A percentile compares a stretch with the other conserved stretches of the same genome.
Evolutionary conservation across 306 rosid species (phyloP).

Genomic region (Neltuma alba): DNA sequence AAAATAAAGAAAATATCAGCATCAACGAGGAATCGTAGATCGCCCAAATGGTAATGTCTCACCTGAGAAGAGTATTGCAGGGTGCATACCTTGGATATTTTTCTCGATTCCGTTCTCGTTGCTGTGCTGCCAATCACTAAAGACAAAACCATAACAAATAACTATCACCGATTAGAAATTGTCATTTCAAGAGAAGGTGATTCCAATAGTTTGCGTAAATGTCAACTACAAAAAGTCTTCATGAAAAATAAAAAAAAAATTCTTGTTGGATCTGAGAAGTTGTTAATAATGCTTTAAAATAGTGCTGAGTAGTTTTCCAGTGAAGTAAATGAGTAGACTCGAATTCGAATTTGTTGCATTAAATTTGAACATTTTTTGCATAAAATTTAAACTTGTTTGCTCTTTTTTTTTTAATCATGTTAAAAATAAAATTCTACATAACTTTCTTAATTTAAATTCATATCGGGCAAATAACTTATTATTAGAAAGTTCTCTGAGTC

Average conservation of each 20-base stretch:
- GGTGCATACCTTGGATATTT: conserved; percentile 60
- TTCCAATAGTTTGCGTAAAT: background rate
- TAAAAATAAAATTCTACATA: no score
- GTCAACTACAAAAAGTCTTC: conserved; percentile 18
- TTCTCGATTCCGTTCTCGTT: conserved; percentile 54
- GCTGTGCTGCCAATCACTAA: conserved; percentile 31
- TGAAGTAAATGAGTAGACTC: no score
- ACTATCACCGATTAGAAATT: conserved; percentile 19
- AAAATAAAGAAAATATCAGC: background rate
- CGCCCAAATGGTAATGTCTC: background rate
- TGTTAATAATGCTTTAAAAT: conserved; percentile 30
- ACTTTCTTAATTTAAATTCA: no score
- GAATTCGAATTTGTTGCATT: no score
- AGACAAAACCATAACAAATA: conserved; percentile 19
- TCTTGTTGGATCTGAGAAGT: background rate
- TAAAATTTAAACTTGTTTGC: no score
- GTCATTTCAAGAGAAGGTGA: conserved; percentile 8
- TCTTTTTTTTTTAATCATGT: no score
- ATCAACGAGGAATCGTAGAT: background rate
- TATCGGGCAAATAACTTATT: no score
- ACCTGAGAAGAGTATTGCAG: background rate
- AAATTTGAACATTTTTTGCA: no score
- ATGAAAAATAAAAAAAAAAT: background rate
- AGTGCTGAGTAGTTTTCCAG: conserved; percentile 47
- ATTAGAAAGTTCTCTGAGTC: no score